Base-by-base conservation (phyloP, 768 basidiomycete species). In the Podaxis pistillaris region DNA sequence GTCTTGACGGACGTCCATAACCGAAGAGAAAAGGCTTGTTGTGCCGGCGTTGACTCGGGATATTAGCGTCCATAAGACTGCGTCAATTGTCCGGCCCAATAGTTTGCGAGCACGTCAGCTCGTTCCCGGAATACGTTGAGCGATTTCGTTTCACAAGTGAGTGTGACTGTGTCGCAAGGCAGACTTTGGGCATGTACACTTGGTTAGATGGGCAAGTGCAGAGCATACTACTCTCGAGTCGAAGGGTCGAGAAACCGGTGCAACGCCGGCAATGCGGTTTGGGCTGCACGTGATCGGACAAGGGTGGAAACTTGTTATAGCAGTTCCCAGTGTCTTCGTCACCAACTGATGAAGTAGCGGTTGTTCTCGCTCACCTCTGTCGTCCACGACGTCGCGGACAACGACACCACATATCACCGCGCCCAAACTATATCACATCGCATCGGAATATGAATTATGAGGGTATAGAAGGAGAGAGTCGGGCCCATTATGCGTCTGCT, bases 401-500 rank as follows among this genome's bases (percentile, higher is more conserved):
- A 24, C 58, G 17, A 5, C 24, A 37, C 12, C 28, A 33, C 36
- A 40, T 37, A 33, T 2, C 8, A 3, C 15, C 38, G 15, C 36
- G 28, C 58, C 37, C 22, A 15, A 22, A 36, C 17, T 24, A 49
- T 47, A 15, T 13, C n/a, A 24, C 44, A 41, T n/a, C n/a, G 17
- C n/a, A 19, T 47, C n/a, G 41, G 24, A 57, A 56, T 24, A 64
- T 64, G 63, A n/a, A 59, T n/a, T 49, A 59, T 59, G 63, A 46
- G 58, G 57, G 51, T 26, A 44, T 22, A 33, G 52, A 54, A 33
- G 56, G 55, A 36, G 63, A 62, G 47, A 58, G 63, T 50, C 58
- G 63, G 56, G 64, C 58, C 54, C 70, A 70, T 51, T 73, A 70
- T 64, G 72, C 69, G 50, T 74, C 75, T n/a, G 72, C 74, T 40